Evolutionary conservation across 371 early-diverging fungal genomes (phyloP).

Genomic region (Mucor saturninus): DNA sequence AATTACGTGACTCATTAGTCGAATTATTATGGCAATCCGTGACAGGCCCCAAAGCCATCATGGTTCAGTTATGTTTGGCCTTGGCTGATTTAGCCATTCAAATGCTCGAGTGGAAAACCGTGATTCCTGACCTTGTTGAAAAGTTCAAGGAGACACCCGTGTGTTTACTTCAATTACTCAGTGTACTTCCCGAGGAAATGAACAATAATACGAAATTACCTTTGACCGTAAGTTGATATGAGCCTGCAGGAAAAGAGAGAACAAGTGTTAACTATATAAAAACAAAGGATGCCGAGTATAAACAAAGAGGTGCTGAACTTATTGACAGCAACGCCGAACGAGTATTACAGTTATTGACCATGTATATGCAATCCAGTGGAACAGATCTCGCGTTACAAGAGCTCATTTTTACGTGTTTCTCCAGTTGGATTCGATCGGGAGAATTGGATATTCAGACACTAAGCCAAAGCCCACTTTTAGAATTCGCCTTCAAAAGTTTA

Average conservation of each 20-base stretch:
- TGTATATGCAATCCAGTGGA: slow-evolving; percentile 70
- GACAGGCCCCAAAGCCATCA: slow-evolving; percentile 66
- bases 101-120: slow-evolving; percentile 81
- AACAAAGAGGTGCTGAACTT: slow-evolving; percentile 59
- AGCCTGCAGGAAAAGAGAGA: background rate
- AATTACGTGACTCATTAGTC: slow-evolving; percentile 85
- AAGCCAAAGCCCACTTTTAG: slow-evolving; percentile 70
- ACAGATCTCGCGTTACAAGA: slow-evolving; percentile 62
- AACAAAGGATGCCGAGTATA: slow-evolving; percentile 65
- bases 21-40: slow-evolving; percentile 53
- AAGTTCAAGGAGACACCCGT: slow-evolving; percentile 62
- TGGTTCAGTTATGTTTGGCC: slow-evolving; percentile 83
- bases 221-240: slow-evolving; percentile 51
- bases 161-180: slow-evolving; percentile 80
- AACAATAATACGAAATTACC: slow-evolving; percentile 67
- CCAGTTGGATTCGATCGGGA: slow-evolving; percentile 86
- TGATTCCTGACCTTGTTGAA: slow-evolving; percentile 69
- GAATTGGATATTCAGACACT: slow-evolving; percentile 73
- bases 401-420: slow-evolving; percentile 73
- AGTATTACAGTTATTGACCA: slow-evolving; percentile 66
- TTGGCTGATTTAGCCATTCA: slow-evolving; percentile 90
- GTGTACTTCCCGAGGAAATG: slow-evolving; percentile 89
- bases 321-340: slow-evolving; percentile 68
- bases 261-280: no score
- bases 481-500: slow-evolving; percentile 77